Evolutionary conservation across 345 rosid species (phyloP), one percentile per base, ranked within the genome.

Genomic region (Citrus sinensis): DNA sequence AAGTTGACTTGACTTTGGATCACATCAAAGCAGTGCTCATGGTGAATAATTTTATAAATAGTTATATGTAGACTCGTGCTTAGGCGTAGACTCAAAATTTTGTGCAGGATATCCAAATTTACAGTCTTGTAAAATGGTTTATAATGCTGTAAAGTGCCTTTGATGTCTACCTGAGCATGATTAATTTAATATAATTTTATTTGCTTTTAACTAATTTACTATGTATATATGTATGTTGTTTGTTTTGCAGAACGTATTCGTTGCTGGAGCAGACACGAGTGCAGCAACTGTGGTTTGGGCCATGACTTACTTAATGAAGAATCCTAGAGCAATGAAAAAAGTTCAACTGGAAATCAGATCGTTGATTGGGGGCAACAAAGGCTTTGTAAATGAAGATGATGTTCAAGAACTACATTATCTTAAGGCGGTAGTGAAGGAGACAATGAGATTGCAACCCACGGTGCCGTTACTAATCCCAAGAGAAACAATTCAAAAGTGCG

Each of bases 361-460:
- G 7, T 0, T 71, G 5, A 22, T 80, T 5, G 75, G 51, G 4
- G 1, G 78, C 1, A 74, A 79, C 29, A 77, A 79, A 72, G 74
- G 65, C 1, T 75, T 78, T 20, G 78, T 84, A 66, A 16, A 59
- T 1, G 85, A 86, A 79, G 82, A 78, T 42, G 81, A 82, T 14
- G 61, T 71, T 55, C 72, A 46, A 22, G 27, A 42, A 35, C 37
- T 80, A 1, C 63, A 78, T 0, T 83, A 83, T 78, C 76, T 86
- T 56, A 83, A 77, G 30, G 85, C 85, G 7, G 83, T 83, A 25
- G 83, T 82, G 34, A 83, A 81, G 67, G 88, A 82, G 78, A 75
- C 76, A 3, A 34, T 82, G 83, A 80, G 88, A 64, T 46, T 83
- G 46, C 71, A 83, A 25, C 87, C 84, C 2, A 9, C 75, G 7